Conservation (phyloP, 257 asterid genomes). For the Ocimum tenuiflorum region DNA sequence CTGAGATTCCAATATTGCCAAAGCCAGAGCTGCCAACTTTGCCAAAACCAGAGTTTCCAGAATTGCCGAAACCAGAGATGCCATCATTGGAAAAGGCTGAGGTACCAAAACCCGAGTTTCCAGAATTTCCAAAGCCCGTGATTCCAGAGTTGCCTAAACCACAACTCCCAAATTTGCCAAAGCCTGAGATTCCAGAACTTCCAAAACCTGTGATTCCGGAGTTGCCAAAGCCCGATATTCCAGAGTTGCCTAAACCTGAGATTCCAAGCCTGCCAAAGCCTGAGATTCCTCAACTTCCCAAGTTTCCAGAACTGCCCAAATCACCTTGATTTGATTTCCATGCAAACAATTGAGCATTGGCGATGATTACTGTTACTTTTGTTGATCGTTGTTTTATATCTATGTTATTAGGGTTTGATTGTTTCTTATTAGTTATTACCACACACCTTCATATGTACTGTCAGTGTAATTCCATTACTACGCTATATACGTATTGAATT, state of each 20-base stretch:
- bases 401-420: background rate
- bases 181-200: background rate
- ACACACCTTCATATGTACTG: too few relatives aligned
- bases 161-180: background rate
- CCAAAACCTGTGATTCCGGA: background rate
- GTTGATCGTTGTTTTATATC: too few relatives aligned
- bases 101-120: slow-evolving; percentile 4
- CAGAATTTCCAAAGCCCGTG: background rate
- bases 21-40: slow-evolving; percentile 10
- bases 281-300: background rate
- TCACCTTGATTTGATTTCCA: background rate
- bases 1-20: slow-evolving; percentile 5
- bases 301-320: background rate
- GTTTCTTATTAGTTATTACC: too few relatives aligned
- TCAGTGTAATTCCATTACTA: too few relatives aligned
- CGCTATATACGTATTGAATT: too few relatives aligned
- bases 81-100: background rate
- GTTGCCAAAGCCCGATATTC: background rate
- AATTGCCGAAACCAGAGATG: background rate
- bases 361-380: too few relatives aligned
- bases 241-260: background rate
- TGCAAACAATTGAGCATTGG: too few relatives aligned
- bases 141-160: background rate
- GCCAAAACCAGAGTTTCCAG: slow-evolving; percentile 6
- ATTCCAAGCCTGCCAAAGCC: background rate